These are phyloP conservation scores for Clavaria fumosa DNA, from an alignment of 768 basidiomycete species.

Conservation along the genomic window DNA sequence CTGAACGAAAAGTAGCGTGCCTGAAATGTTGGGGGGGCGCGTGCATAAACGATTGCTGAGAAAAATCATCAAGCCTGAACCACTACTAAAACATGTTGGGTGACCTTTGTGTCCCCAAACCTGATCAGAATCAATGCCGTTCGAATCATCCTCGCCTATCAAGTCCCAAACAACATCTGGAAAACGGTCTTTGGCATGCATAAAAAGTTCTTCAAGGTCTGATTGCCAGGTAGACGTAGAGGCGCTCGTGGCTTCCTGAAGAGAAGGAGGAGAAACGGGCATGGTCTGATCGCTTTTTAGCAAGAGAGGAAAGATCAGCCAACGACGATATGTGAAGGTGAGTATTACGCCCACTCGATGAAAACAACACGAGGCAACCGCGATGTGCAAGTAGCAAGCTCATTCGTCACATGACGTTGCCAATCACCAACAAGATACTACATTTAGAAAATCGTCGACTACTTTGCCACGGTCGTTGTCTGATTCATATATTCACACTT, in stretches of 20 bases:
- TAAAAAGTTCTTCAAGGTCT: conserved; percentile 68
- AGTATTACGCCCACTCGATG: no score
- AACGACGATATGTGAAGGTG: no score
- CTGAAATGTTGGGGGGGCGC: conserved; percentile 87
- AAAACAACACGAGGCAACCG: no score
- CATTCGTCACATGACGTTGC: no score
- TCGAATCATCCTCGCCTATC: conserved; percentile 32
- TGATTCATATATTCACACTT: no score
- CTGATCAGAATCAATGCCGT: conserved; percentile 32
- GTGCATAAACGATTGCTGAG: conserved; percentile 83
- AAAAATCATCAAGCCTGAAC: background rate
- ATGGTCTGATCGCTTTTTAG: background rate
- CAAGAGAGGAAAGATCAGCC: no score
- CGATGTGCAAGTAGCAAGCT: no score
- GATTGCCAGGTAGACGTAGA: conserved; percentile 66
- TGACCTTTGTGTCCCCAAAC: conserved; percentile 90
- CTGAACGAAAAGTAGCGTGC: conserved; percentile 73
- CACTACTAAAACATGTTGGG: background rate
- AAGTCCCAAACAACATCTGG: conserved; percentile 96
- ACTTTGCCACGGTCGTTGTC: no score
- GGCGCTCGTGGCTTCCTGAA: conserved; percentile 48
- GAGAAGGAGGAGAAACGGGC: conserved; percentile 26
- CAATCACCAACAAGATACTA: no score
- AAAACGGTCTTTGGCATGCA: conserved; percentile 77
- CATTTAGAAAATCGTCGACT: no score